Evolutionary conservation across 768 basidiomycete genomes (phyloP).

Genomic region (Dioszegia aurantiaca): DNA sequence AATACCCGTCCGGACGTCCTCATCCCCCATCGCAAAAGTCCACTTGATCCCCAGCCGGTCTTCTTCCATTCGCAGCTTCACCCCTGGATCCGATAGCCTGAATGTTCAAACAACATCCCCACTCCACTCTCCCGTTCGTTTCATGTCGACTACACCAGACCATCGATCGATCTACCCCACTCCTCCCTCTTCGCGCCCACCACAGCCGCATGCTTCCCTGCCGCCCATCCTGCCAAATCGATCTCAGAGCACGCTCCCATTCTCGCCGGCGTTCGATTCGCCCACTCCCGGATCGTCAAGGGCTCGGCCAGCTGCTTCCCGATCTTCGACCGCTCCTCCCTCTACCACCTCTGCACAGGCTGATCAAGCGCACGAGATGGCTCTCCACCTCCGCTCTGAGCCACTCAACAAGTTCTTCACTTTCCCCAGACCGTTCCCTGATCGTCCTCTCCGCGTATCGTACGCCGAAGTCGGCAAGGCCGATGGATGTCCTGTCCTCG

Average conservation of each 20-base stretch:
- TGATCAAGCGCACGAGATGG: conserved; percentile 62
- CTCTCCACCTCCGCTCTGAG: conserved; percentile 80
- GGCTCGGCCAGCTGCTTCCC: conserved; percentile 7
- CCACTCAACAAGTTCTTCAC: conserved; percentile 76
- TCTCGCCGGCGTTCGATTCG: background rate
- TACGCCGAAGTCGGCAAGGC: conserved; percentile 87
- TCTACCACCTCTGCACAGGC: conserved; percentile 54
- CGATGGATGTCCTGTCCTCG: conserved; percentile 79
- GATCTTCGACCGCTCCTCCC: conserved; percentile 19
- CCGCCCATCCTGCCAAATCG: background rate
- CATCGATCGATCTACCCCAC: background rate
- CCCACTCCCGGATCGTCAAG: background rate
- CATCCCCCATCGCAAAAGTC: background rate
- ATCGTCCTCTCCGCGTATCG: conserved; percentile 73
- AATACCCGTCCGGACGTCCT: background rate
- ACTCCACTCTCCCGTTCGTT: background rate
- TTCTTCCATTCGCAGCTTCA: conserved; percentile 1
- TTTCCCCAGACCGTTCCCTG: conserved; percentile 75
- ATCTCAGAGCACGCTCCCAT: conserved; percentile 5
- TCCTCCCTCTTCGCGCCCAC: background rate
- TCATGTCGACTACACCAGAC: background rate
- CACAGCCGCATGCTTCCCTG: background rate
- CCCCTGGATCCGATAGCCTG: background rate
- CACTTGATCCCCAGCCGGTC: conserved; percentile 5
- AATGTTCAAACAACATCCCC: background rate